Base-by-base conservation (phyloP, 352 stramenopile genomes). In the Blastocystis sp. region DNA sequence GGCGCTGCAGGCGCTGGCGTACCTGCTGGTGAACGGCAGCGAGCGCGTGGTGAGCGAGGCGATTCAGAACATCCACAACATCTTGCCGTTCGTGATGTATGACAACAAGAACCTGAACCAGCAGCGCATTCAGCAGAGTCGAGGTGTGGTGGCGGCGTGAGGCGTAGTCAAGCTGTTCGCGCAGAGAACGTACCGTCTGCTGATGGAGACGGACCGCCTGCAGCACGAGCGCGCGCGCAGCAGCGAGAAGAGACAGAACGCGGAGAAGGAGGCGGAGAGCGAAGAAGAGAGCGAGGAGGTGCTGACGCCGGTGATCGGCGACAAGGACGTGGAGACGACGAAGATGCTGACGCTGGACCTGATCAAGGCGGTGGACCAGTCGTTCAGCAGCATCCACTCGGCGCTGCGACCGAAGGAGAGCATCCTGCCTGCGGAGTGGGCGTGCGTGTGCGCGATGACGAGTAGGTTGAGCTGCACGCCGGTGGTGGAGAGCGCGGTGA, bases 31-130 rank as follows among this genome's bases (percentile, higher is more conserved):
- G 33, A 89, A 79, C 37, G 79, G 79, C 21, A 78, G 59, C 13
- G 63, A 89, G 55, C 63, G 79, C 16, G 79, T 89, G 33, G 63
- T 89, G 24, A 66, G 39, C 3, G 79, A 89, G 26, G 62, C 63
- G 24, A 80, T 89, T 21, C 55, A 61, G 79, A 89, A 89, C 61
- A 80, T 89, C 39, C 63, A 89, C 67, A 65, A 80, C 31, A 51
- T 89, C 12, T 39, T 80, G 67, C 79, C 63, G 19, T 65, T 80
- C 35, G 63, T 89, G 50, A 26, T 50, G 3, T 89, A 89, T 39
- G 79, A 80, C 41, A 89, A 89, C 26, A 76, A 78, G 59, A 77
- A 24, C 21, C 63, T 89, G 50, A 80, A 89, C 29, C 21, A 69
- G 33, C 63, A 80, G 63, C 41, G 79, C 35, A 62, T 31, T 9